Conservation (phyloP, 2,329 filamentous ascomycete genomes). For the Trichoderma atroviride region DNA sequence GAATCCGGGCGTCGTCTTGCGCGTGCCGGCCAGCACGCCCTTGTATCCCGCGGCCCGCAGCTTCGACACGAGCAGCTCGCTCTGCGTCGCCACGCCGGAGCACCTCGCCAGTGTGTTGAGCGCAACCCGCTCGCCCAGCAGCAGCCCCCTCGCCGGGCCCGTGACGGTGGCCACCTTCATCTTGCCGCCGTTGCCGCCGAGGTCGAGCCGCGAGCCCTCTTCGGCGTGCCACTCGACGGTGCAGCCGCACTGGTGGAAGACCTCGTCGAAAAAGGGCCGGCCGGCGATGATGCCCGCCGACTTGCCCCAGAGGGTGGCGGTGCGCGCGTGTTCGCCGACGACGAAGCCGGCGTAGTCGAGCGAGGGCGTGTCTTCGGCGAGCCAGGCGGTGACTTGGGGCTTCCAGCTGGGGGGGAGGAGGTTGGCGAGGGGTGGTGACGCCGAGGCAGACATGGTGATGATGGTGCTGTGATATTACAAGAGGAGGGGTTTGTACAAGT, state of each 20-base stretch:
- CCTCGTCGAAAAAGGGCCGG: constrained; percentile 92
- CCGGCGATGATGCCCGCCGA: constrained; percentile 83
- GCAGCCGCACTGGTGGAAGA: constrained; percentile 88
- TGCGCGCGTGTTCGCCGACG: constrained; percentile 70
- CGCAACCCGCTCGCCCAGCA: constrained; percentile 92
- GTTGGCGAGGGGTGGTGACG: constrained; percentile 52
- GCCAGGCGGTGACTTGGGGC: constrained; percentile 77
- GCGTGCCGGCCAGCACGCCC: constrained; percentile 86
- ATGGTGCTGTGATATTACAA: background rate
- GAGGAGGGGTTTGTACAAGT: background rate
- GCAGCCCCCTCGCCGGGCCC: constrained; percentile 76
- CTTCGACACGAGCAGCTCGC: constrained; percentile 55
- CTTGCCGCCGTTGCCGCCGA: constrained; percentile 51
- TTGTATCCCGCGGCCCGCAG: constrained; percentile 70
- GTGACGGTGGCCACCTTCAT: constrained; percentile 75
- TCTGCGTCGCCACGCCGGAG: constrained; percentile 82
- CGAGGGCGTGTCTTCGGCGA: constrained; percentile 93
- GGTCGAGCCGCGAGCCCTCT: constrained; percentile 72
- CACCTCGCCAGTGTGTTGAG: constrained; percentile 89
- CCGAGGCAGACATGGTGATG: constrained; percentile 29
- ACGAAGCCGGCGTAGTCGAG: constrained; percentile 98
- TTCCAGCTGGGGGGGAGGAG: constrained; percentile 87
- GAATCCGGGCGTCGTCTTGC: constrained; percentile 97
- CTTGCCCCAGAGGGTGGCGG: constrained; percentile 70
- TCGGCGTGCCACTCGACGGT: constrained; percentile 83